These are phyloP conservation scores for Candida silvatica DNA, from an alignment of 805 yeast species.

Conservation along the genomic window DNA sequence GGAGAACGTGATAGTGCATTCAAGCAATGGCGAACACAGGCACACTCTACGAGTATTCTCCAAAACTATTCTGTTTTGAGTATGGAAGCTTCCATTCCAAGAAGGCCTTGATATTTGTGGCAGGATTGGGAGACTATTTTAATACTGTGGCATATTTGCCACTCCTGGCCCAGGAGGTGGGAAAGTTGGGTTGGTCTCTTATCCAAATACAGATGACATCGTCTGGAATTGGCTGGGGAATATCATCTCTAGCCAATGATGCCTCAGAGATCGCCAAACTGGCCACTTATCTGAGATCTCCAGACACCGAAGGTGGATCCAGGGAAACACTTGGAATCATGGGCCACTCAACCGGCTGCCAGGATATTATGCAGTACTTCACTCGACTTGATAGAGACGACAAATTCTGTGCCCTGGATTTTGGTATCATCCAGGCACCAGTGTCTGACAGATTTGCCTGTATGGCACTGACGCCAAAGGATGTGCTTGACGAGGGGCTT, in stretches of 20 bases:
- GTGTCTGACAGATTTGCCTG: slow-evolving; percentile 57
- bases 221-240: slow-evolving; percentile 67
- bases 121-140: slow-evolving; percentile 68
- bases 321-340: slow-evolving; percentile 47
- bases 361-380: slow-evolving; percentile 58
- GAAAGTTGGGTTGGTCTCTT: slow-evolving; percentile 43
- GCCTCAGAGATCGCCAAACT: slow-evolving; percentile 44
- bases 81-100: slow-evolving; percentile 14
- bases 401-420: slow-evolving; percentile 30
- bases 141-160: slow-evolving; percentile 44
- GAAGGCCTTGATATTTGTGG: slow-evolving; percentile 60
- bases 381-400: slow-evolving; percentile 23
- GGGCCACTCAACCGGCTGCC: slow-evolving; percentile 88
- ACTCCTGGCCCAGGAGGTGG: slow-evolving; percentile 25
- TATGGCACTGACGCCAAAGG: slow-evolving; percentile 6
- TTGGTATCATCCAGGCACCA: slow-evolving; percentile 66
- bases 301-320: slow-evolving; percentile 30
- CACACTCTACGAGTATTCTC: slow-evolving; percentile 2
- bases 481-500: slow-evolving; percentile 11
- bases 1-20: no score
- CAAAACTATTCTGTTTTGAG: slow-evolving; percentile 1
- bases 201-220: slow-evolving; percentile 49
- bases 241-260: slow-evolving; percentile 53
- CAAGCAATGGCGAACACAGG: no score
- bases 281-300: slow-evolving; percentile 45